These are phyloP conservation scores for Cutaneotrichosporon mucoides DNA, from an alignment of 1,284 basidiomycete species.

Conservation along the genomic window DNA sequence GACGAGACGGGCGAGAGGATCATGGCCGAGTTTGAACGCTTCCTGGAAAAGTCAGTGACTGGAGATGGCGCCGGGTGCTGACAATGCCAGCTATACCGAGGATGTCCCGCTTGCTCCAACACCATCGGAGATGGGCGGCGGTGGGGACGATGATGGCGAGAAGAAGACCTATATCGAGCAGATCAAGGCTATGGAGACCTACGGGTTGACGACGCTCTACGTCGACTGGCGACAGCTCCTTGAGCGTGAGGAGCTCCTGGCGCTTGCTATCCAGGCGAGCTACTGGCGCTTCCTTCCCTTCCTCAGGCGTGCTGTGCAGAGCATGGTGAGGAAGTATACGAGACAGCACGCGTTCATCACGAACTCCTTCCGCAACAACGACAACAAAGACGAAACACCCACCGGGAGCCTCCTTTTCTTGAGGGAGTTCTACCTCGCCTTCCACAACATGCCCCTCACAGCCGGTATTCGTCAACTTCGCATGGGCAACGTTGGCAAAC, in stretches of 20 bases:
- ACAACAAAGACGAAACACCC: no score
- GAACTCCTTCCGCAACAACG: slow-evolving; percentile 50
- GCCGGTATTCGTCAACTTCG: slow-evolving; percentile 92
- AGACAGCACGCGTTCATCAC: slow-evolving; percentile 93
- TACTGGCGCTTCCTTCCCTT: slow-evolving; percentile 97
- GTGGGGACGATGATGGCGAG: slow-evolving; percentile 1
- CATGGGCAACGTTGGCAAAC: slow-evolving; percentile 86
- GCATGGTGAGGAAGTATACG: slow-evolving; percentile 79
- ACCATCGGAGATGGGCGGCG: slow-evolving; percentile 63
- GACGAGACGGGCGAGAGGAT: slow-evolving; percentile 92
- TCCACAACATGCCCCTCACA: slow-evolving; percentile 91
- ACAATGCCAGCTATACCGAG: slow-evolving; percentile 66
- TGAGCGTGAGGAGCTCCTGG: slow-evolving; percentile 78
- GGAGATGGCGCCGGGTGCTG: background rate
- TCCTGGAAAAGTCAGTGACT: slow-evolving; percentile 73
- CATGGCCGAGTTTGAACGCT: slow-evolving; percentile 81
- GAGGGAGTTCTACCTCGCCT: slow-evolving; percentile 94
- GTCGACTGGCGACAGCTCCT: slow-evolving; percentile 92
- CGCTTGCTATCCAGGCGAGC: slow-evolving; percentile 85
- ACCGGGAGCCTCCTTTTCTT: no score
- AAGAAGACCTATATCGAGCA: slow-evolving; percentile 76
- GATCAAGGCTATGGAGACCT: slow-evolving; percentile 87
- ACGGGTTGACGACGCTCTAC: slow-evolving; percentile 89
- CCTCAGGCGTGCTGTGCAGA: slow-evolving; percentile 82
- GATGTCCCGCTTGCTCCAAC: slow-evolving; percentile 68